A percentile compares a stretch with the other conserved stretches of the same genome.
Evolutionary conservation across 2,329 filamentous ascomycete genomes (phyloP).

Genomic region (Fusarium lyarnte): DNA sequence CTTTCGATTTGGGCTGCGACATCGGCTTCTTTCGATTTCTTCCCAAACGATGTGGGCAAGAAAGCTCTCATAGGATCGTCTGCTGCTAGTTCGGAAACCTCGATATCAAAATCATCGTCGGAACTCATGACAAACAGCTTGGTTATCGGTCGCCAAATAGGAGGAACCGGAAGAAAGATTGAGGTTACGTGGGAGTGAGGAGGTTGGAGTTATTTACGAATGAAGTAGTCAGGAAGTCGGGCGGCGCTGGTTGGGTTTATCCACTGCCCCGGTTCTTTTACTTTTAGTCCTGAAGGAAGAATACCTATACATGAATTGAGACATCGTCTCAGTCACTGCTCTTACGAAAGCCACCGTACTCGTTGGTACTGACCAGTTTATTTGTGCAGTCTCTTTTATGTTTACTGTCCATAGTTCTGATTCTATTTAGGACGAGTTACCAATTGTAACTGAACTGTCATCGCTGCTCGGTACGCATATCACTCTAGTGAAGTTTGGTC

Average conservation of each 20-base stretch:
- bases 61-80: conserved; percentile 80
- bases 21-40: conserved; percentile 77
- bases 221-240: conserved; percentile 24
- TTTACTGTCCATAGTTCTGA: not conserved
- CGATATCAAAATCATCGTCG: conserved; percentile 68
- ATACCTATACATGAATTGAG: conserved; percentile 5
- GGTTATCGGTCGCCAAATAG: conserved; percentile 19
- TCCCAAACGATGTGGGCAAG: conserved; percentile 86
- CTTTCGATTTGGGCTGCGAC: conserved; percentile 83
- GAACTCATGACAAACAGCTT: conserved; percentile 60
- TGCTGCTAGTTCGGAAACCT: conserved; percentile 61
- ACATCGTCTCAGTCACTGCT: conserved; percentile 29
- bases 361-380: not conserved
- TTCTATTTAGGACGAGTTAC: not conserved
- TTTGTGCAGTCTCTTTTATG: not conserved
- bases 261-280: conserved; percentile 44
- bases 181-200: conserved; percentile 28
- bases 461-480: not conserved
- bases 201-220: conserved; percentile 33
- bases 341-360: conserved; percentile 14
- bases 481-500: conserved; percentile 9
- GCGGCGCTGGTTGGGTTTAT: conserved; percentile 36
- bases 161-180: conserved; percentile 20
- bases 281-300: conserved; percentile 28
- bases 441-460: not conserved